Evolutionary conservation across 2,329 filamentous ascomycete genomes (phyloP), one percentile per base, ranked within the genome.

Genomic region (Chaetomiaceae sp.): DNA sequence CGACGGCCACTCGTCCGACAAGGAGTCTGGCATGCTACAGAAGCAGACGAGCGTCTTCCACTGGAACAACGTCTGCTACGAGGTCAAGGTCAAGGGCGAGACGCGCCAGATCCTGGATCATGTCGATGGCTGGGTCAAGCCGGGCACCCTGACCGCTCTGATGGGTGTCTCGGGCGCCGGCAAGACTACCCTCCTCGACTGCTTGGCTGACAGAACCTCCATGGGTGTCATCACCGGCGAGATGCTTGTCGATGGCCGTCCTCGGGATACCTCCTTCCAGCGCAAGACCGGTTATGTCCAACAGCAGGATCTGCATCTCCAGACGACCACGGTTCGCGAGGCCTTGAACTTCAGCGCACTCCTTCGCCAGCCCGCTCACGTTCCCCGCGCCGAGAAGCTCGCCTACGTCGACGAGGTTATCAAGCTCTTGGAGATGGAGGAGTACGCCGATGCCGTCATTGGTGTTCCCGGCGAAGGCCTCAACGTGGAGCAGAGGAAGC

Each of bases 161-260:
- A 96, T 96, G 91, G 88, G 90, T 72, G 89, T 91, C 7, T 91
- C 87, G 29, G 91, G 91, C 61, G 91, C 91, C n/a, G 91, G 91
- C 54, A 96, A 96, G 71, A 96, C 91, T 0, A 96, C 91, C 1
- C 80, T 96, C 25, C 74, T 96, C 29, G 89, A 96, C 70, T 88
- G 89, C 33, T 77, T 96, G 59, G 91, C 91, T 42, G 88, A 88
- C 55, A 86, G 91, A 67, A 87, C 87, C 11, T 91, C 88, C 0
- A 92, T 94, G 84, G 91, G 91, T 71, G 86, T 95, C 17, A 89
- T 96, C 44, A 84, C 82, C 6, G 91, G 91, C 50, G 86, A 92
- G 62, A 94, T 95, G 85, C 69, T 83, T 11, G 79, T 84, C 12
- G 78, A 83, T 55, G 81, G 81, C 27, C 78, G 76, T 34, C 84